phyloP scores from a whole-genome alignment of 1,284 basidiomycete species.

The Cutaneotrichosporon cyanovorans region DNA sequence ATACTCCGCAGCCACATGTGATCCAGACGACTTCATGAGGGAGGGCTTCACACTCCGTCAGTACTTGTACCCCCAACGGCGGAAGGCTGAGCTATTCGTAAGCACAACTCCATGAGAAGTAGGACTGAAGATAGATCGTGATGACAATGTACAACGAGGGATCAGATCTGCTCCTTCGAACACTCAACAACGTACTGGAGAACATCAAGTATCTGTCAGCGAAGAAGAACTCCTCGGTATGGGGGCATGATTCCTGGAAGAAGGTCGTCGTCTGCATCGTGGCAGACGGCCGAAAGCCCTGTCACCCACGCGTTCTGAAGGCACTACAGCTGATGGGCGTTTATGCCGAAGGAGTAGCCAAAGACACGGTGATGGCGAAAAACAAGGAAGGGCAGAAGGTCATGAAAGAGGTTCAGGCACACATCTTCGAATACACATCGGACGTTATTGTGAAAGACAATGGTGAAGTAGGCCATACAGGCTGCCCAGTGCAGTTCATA shows the following conservation, averaged over 20 bases:
- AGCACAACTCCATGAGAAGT: constrained; percentile 3
- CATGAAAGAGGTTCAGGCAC: constrained; percentile 86
- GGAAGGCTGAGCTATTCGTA: constrained; percentile 78
- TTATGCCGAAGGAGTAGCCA: constrained; percentile 92
- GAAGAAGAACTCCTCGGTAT: constrained; percentile 74
- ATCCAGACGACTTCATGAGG: constrained; percentile 51
- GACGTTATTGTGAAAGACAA: constrained; percentile 57
- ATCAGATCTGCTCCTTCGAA: constrained; percentile 70
- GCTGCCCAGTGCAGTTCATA: constrained; percentile 79
- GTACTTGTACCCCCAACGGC: constrained; percentile 60
- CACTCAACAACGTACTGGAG: constrained; percentile 91
- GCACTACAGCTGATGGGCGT: constrained; percentile 68
- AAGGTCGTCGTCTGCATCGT: constrained; percentile 88
- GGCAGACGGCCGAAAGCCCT: constrained; percentile 81
- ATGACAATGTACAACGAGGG: constrained; percentile 97
- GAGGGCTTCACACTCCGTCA: constrained; percentile 69
- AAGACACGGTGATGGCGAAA: constrained; percentile 60
- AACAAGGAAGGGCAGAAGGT: constrained; percentile 36
- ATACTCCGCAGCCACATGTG: constrained; percentile 48
- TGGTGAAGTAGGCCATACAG: constrained; percentile 60
- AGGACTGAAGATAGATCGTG: constrained; percentile 55
- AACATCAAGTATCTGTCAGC: constrained; percentile 78
- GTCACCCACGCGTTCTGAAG: constrained; percentile 58
- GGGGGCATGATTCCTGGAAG: constrained; percentile 91
- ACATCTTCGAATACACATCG: constrained; percentile 87